Base-by-base conservation (phyloP, 805 yeast species). In the Lipomyces starkeyi region DNA sequence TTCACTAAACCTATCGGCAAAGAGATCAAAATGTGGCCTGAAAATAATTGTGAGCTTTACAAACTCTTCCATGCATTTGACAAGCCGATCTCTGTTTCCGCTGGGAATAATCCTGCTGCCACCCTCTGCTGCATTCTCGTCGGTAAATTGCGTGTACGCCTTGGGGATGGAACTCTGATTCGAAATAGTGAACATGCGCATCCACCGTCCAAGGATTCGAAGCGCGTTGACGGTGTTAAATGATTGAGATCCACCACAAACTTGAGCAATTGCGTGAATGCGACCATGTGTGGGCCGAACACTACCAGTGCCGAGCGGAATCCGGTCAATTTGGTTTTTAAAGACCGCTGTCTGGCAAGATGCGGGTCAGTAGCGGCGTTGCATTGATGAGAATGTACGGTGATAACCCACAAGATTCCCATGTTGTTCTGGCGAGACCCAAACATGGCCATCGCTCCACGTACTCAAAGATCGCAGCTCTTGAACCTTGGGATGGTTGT, bases 171-270 rank as follows among this genome's bases (percentile, higher is more conserved):
- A 60, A 17, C 65, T 57, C 37, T 60, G 63, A 27, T 60, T 60
- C 20, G 63, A 65, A 11, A 60, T 60, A 7, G 63, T 54, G 64
- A 60, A 20, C 63, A 60, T 60, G 61, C 63, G 63, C 63, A 60
- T 60, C 63, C 63, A 60, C 17, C 63, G 63, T 34, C 63, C 63
- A 9, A 60, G 35, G 9, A 60, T 57, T n/a, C 63, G 63, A 9
- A 60, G 37, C 7, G 63, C 13, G 64, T 60, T 60, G n/a, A 60
- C 63, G 13, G 63, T 54, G 37, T 60, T 60, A 34, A 60, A 60
- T 9, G 63, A 60, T 27, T 60, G 63, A 20, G 63, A 60, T 17
- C 63, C 63, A 20, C 63, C 63, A n/a, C 14, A 53, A 6, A 60
- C 63, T 35, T 60, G 63, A 35, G 63, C 63, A 3, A 60, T 60